Conservation (phyloP, 345 rosid species). For the Camelina laxa region DNA sequence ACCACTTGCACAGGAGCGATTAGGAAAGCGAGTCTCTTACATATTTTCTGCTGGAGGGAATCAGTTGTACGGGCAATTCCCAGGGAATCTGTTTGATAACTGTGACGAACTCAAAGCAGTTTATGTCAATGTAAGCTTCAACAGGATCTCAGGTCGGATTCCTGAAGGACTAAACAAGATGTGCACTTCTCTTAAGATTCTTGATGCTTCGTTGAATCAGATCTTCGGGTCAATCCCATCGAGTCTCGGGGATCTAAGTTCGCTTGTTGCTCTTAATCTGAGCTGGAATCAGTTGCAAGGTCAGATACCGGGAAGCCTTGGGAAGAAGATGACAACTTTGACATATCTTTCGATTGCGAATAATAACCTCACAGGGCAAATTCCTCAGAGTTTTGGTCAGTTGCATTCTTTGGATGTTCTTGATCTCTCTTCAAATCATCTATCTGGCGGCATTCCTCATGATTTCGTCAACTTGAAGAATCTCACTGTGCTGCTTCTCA, state of each 20-base stretch:
- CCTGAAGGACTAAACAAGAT: conserved; percentile 52
- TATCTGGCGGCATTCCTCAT: conserved; percentile 54
- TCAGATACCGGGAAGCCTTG: conserved; percentile 51
- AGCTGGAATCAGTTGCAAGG: conserved; percentile 61
- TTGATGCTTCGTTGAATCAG: conserved; percentile 61
- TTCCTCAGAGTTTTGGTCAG: conserved; percentile 53
- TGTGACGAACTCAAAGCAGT: conserved; percentile 51
- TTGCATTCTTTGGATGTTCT: conserved; percentile 42
- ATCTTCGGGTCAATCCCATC: conserved; percentile 54
- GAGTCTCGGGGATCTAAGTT: conserved; percentile 46
- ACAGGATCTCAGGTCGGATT: conserved; percentile 58
- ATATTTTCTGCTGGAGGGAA: conserved; percentile 59
- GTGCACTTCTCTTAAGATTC: conserved; percentile 59
- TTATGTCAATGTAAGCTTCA: conserved; percentile 55
- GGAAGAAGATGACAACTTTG: conserved; percentile 51
- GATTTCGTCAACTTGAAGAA: conserved; percentile 51
- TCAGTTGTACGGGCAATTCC: conserved; percentile 53
- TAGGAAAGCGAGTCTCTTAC: conserved; percentile 59
- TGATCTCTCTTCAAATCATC: conserved; percentile 48
- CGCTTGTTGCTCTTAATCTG: conserved; percentile 57
- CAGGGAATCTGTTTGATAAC: conserved; percentile 50
- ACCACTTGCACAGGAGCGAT: conserved; percentile 64
- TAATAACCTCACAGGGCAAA: conserved; percentile 54
- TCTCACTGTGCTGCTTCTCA: conserved; percentile 52
- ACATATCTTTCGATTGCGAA: conserved; percentile 53